A percentile compares a stretch with the other conserved stretches of the same genome.
phyloP scores from a whole-genome alignment of 2,329 filamentous ascomycete species.

The Sphaerulina populicola region DNA sequence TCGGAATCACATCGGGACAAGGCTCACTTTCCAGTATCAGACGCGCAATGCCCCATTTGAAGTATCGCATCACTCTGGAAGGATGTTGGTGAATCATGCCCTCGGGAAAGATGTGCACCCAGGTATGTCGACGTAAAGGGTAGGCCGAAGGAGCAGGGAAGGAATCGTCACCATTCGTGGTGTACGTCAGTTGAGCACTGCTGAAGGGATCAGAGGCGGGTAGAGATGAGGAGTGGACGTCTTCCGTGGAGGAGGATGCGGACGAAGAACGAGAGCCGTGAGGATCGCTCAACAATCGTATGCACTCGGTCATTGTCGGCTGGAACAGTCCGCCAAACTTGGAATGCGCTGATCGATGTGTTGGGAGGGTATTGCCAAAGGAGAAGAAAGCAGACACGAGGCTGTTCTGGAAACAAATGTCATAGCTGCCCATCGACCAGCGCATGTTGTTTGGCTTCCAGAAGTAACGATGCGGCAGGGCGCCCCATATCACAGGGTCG shows the following conservation, averaged over 20 bases:
- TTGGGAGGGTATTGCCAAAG: slow-evolving; percentile 81
- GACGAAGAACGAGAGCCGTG: slow-evolving; percentile 21
- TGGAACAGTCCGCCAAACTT: slow-evolving; percentile 78
- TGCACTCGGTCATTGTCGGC: slow-evolving; percentile 75
- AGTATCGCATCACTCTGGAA: slow-evolving; percentile 75
- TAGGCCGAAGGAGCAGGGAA: slow-evolving; percentile 67
- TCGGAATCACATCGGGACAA: slow-evolving; percentile 79
- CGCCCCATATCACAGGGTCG: slow-evolving; percentile 89
- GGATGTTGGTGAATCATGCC: slow-evolving; percentile 86
- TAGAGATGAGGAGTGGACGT: slow-evolving; percentile 2
- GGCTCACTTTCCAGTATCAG: slow-evolving; percentile 84
- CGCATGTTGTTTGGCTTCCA: slow-evolving; percentile 67
- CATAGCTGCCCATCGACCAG: slow-evolving; percentile 86
- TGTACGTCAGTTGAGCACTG: slow-evolving; percentile 42
- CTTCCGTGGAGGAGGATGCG: slow-evolving; percentile 2
- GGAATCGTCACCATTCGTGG: slow-evolving; percentile 56
- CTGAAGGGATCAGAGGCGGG: slow-evolving; percentile 49
- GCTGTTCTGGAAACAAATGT: slow-evolving; percentile 89
- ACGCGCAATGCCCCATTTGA: slow-evolving; percentile 93
- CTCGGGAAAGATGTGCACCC: slow-evolving; percentile 95
- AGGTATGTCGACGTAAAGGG: slow-evolving; percentile 60
- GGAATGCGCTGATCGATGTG: slow-evolving; percentile 72
- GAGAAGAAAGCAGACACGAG: slow-evolving; percentile 72
- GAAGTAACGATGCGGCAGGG: slow-evolving; percentile 65
- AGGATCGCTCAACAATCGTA: slow-evolving; percentile 64